A percentile compares a stretch with the other conserved stretches of the same genome.
Evolutionary conservation across 768 basidiomycete genomes (phyloP).

Genomic region (Trametes maxima): DNA sequence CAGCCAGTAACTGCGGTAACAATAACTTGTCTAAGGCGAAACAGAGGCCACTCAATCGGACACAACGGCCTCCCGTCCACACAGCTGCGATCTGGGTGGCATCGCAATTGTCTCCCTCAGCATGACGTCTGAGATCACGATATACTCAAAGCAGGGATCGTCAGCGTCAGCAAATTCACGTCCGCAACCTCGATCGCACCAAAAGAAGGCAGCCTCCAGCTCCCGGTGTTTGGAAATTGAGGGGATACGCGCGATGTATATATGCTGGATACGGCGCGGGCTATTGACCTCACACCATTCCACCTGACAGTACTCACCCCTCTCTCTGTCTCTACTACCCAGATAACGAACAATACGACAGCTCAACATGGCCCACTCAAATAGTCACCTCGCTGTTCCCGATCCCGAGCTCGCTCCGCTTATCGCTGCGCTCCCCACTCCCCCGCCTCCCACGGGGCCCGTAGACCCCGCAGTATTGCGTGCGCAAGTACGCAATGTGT

Average conservation of each 20-base stretch:
- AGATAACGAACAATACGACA: background rate
- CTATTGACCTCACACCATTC: background rate
- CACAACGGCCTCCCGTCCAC: background rate
- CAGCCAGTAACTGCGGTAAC: too few relatives aligned
- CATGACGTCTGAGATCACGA: background rate
- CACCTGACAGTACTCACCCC: background rate
- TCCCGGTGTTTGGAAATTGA: background rate
- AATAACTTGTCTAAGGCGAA: too few relatives aligned
- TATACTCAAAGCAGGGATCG: background rate
- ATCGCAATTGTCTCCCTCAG: background rate
- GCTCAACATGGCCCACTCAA: background rate
- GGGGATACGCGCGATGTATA: background rate
- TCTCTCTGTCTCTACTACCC: too few relatives aligned
- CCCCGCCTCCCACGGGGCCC: background rate
- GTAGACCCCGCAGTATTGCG: background rate
- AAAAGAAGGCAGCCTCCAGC: background rate
- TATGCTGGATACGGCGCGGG: background rate
- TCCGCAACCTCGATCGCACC: background rate
- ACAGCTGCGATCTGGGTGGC: slow-evolving; percentile 3
- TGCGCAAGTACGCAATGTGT: background rate
- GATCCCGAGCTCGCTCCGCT: slow-evolving; percentile 5
- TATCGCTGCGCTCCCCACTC: slow-evolving; percentile 1
- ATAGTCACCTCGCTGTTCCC: background rate
- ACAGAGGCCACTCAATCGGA: background rate
- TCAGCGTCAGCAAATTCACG: background rate